Conservation (phyloP, 2,329 filamentous ascomycete species). For the Dactylellina parvicollis region DNA sequence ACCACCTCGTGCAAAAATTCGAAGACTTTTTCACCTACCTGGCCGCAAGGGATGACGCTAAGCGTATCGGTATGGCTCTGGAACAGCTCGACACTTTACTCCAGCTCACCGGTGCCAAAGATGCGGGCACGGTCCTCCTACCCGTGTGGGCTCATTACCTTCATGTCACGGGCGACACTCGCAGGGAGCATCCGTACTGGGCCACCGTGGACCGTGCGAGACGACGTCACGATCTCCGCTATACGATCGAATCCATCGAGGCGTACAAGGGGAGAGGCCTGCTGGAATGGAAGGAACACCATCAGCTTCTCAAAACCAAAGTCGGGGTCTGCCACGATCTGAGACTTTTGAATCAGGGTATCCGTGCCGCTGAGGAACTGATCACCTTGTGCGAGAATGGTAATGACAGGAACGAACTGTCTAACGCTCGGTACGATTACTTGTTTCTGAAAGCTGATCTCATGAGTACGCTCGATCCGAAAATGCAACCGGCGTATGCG, state of each 20-base stretch:
- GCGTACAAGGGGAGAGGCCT: not conserved
- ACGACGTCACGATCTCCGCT: conserved; percentile 3
- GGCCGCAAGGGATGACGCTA: conserved; percentile 11
- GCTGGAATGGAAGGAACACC: not conserved
- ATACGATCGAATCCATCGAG: not conserved
- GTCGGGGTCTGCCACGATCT: conserved; percentile 8
- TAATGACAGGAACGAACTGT: not conserved
- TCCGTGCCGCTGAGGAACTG: conserved; percentile 2
- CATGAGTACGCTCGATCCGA: not conserved
- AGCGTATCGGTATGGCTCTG: conserved; percentile 2
- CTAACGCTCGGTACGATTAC: conserved; percentile 15
- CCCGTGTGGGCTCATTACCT: conserved; percentile 18
- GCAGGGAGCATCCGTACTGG: conserved; percentile 14
- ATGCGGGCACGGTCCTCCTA: not conserved
- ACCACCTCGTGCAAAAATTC: conserved; percentile 6
- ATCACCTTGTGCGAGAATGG: not conserved
- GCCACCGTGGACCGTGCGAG: not conserved
- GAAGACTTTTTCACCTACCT: not conserved
- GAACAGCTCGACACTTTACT: conserved; percentile 14
- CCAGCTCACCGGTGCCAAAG: not conserved
- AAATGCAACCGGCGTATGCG: not conserved
- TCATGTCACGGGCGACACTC: conserved; percentile 14
- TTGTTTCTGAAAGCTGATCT: conserved; percentile 28
- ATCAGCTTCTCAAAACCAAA: not conserved
- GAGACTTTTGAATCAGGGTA: not conserved